Evolutionary conservation across 805 yeast genomes (phyloP), one percentile per base, ranked within the genome.

Genomic region (Naumovozyma castellii): DNA sequence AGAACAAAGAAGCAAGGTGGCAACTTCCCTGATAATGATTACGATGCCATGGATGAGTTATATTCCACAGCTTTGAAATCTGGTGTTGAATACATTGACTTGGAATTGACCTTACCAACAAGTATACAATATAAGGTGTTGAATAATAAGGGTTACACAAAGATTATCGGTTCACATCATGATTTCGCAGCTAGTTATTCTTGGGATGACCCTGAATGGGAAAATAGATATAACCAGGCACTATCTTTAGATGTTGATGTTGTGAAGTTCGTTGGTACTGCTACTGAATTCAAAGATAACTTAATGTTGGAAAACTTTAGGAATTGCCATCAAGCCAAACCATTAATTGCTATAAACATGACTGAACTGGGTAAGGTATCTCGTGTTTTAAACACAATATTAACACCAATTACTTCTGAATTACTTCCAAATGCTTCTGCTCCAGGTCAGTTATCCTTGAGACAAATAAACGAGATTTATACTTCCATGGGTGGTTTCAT

Each of bases 1-100:
- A 75, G 94, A 57, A 83, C 94, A 1, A 55, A 65, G 47, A 65
- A 78, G 3, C 95, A 87, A 63, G 96, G 96, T 36, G 96, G 96
- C 18, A 58, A 66, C 33, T 84, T 85, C 64, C 82, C 83, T 1
- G 85, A 83, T 53, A 65, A 65, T 6, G 76, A 73, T 12, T 50
- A 54, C 19, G 69, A 59, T 3, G 52, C 62, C 16, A 71, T 84
- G 42, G 71, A 67, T 43, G 56, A 62, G 13, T 70, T 87, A 42
- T 67, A 75, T 38, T 52, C 59, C 29, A 64, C 81, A 41, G 96
- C 87, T 2, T 69, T 82, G 57, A 81, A 76, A 57, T 64, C 81
- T 43, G 95, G 94, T 37, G 77, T 86, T 43, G 90, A 80, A 45
- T 87, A 67, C 54, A 72, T 88, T 49, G 95, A 88, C 51, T 62